A percentile compares a stretch with the other conserved stretches of the same genome.
phyloP scores from a whole-genome alignment of 305 asterid genomes.

The Fraxinus platypoda region DNA sequence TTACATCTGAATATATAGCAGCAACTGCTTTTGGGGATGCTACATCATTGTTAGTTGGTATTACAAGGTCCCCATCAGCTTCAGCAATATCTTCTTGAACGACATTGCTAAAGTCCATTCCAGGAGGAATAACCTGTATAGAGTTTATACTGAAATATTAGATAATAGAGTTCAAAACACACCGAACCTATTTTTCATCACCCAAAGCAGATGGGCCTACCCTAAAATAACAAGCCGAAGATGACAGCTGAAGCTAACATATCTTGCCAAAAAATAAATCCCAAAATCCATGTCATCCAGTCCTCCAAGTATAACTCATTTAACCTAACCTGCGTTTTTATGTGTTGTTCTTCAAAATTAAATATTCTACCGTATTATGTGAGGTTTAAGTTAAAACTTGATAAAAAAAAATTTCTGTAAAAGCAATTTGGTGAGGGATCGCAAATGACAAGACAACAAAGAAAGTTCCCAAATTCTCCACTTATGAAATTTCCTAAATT shows the following conservation, averaged over 20 bases:
- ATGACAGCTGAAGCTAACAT: not conserved
- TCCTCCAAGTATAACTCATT: not conserved
- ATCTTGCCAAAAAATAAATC: not conserved
- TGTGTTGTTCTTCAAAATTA: not conserved
- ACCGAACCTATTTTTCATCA: not conserved
- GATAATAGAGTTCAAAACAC: not conserved
- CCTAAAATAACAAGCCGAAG: not conserved
- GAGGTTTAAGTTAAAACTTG: not conserved
- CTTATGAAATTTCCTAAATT: not conserved
- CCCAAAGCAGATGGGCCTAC: not conserved
- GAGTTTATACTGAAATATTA: not conserved
- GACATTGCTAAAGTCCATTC: constrained; percentile 91
- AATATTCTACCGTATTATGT: not conserved
- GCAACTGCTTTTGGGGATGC: constrained; percentile 69
- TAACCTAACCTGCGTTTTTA: not conserved
- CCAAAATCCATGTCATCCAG: not conserved
- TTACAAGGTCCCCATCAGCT: constrained; percentile 61
- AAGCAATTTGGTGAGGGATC: not conserved
- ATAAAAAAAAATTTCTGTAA: not conserved
- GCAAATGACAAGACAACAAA: not conserved
- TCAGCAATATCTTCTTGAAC: constrained; percentile 66
- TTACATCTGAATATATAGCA: constrained; percentile 78
- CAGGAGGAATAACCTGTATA: constrained; percentile 84
- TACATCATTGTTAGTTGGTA: constrained; percentile 50
- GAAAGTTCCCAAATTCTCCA: not conserved